Base-by-base conservation (phyloP, 352 stramenopile species). In the Pythium oligandrum region DNA sequence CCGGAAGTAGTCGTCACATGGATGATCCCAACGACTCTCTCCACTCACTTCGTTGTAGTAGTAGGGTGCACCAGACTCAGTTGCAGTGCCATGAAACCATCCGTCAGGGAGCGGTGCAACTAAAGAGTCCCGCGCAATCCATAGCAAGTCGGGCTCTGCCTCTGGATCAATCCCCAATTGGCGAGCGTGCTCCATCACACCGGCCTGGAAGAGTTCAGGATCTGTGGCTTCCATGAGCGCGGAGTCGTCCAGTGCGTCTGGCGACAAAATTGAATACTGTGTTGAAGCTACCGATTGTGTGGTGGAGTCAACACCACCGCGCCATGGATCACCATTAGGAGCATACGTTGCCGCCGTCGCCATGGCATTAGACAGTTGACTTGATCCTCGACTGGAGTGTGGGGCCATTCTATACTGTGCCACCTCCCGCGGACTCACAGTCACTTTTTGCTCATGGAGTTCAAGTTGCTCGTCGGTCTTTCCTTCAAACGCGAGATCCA, bases 1-100 rank as follows among this genome's bases (percentile, higher is more conserved):
- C 34, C 76, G 79, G 61, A 86, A 94, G 1, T 84, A 57, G 12
- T 90, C 73, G 50, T 94, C 83, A 42, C 66, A 71, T 4, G 83
- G 83, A 60, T 94, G 83, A 46, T 92, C 83, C 83, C 83, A 94
- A 37, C 80, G 68, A 55, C 83, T 94, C 48, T 92, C 83, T 6
- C 82, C 81, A 1, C 71, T 83, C 11, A 71, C 55, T n/a, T 78
- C 68, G 49, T 89, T 87, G 68, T 94, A 94, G 47, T 92, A 94
- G 42, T 92, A 92, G 48, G 79, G 79, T 38, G 71, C 64, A 7
- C 68, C 74, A 11, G 67, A 82, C 59, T 86, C 71, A 3, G 58
- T 77, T 4, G 79, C 77, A 42, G 78, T 78, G 40, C 82, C 73
- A 52, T 86, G 68, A 31, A 84, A 77, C 81, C 81, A 94, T 1